Conservation (phyloP, 306 rosid species). For the Neltuma alba region DNA sequence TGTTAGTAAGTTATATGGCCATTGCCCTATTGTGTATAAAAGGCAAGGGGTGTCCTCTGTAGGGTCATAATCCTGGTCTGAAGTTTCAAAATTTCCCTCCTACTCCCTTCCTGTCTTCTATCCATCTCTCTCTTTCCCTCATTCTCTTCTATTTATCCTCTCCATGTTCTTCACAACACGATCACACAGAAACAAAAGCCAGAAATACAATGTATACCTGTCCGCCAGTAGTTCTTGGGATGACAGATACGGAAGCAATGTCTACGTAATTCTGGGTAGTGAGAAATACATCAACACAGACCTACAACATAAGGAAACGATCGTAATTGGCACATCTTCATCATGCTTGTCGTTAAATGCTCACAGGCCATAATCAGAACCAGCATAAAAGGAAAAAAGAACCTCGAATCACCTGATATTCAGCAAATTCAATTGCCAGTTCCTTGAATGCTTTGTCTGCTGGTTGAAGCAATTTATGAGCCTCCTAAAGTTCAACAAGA, state of each 20-base stretch:
- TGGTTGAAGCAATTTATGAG: slow-evolving; percentile 94
- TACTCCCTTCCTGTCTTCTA: no score
- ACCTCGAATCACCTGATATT: slow-evolving; percentile 71
- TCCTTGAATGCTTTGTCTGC: slow-evolving; percentile 85
- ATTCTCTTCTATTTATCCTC: not conserved
- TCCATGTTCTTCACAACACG: not conserved
- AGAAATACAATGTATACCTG: slow-evolving; percentile 61
- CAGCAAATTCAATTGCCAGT: slow-evolving; percentile 92
- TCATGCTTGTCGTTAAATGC: slow-evolving; percentile 14
- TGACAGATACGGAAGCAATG: slow-evolving; percentile 86
- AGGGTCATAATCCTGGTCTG: no score
- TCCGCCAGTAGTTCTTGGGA: slow-evolving; percentile 95
- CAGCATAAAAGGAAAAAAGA: not conserved
- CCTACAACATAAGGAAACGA: slow-evolving; percentile 59
- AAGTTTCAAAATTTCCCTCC: no score
- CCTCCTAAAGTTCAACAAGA: slow-evolving; percentile 67
- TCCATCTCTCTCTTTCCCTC: not conserved
- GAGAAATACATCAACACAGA: slow-evolving; percentile 87
- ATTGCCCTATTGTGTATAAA: no score
- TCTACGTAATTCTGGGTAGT: slow-evolving; percentile 87
- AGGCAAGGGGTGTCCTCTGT: no score
- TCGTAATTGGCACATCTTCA: slow-evolving; percentile 27
- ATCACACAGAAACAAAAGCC: slow-evolving; percentile 14
- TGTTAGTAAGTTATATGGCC: no score
- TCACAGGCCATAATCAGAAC: slow-evolving; percentile 16